Conservation (phyloP, 1,139 yeast genomes). For the Hemisphaericaspora xylanilytica region DNA sequence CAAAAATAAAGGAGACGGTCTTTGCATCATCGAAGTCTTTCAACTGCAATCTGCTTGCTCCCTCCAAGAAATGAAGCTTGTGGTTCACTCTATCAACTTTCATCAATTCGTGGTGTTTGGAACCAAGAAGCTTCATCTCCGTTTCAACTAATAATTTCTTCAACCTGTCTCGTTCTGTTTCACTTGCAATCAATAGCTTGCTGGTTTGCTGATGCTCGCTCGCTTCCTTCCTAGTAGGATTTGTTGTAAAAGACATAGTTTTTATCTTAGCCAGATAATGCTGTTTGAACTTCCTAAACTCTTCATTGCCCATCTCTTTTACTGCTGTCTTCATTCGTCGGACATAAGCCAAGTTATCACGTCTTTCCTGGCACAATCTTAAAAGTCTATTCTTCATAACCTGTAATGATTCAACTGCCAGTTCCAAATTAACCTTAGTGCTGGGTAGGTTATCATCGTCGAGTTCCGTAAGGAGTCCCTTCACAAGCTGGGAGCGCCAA, state of each 20-base stretch:
- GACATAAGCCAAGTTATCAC: neutral
- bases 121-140: conserved; percentile 8
- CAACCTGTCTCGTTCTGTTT: conserved; percentile 15
- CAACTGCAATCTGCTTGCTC: neutral
- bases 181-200: conserved; percentile 9
- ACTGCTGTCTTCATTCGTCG: neutral
- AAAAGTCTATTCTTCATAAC: neutral
- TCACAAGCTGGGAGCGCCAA: conserved; percentile 52
- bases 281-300: neutral
- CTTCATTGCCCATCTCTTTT: neutral
- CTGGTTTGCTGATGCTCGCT: conserved; percentile 20
- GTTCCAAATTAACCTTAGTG: conserved; percentile 24
- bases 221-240: no score
- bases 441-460: conserved; percentile 27
- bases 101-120: neutral
- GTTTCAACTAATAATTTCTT: conserved; percentile 14
- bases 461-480: conserved; percentile 36
- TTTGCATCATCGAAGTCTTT: conserved; percentile 13
- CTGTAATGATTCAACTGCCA: conserved; percentile 23
- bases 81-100: conserved; percentile 1
- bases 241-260: no score
- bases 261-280: no score
- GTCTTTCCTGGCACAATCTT: neutral
- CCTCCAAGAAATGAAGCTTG: neutral
- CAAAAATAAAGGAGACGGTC: conserved; percentile 17